A percentile compares a stretch with the other conserved stretches of the same genome.
Conservation (phyloP, 345 rosid genomes). For the Limnanthes douglasii region DNA sequence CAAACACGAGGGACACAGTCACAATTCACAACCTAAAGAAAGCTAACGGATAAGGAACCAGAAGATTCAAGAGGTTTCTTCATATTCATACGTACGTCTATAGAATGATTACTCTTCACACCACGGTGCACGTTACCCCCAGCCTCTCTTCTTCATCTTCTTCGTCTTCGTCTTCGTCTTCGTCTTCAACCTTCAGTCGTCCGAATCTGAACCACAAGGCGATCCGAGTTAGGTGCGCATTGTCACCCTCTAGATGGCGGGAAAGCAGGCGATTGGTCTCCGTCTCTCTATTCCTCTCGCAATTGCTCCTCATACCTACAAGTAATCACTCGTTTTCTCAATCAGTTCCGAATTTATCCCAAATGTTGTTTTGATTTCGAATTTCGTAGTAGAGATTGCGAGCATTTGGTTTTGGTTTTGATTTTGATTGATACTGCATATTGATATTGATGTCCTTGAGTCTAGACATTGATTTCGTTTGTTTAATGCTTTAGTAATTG, state of each 20-base stretch:
- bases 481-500: background rate
- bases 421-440: no score
- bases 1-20: no score
- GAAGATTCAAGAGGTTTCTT: background rate
- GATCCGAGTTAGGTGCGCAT: slow-evolving; percentile 14
- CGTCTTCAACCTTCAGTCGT: background rate
- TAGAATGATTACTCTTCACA: slow-evolving; percentile 16
- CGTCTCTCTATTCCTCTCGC: slow-evolving; percentile 37
- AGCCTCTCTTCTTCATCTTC: no score
- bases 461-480: no score
- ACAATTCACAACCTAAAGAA: background rate
- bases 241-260: slow-evolving; percentile 19
- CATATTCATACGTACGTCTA: no score
- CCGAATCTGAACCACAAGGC: slow-evolving; percentile 4
- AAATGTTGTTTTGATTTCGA: no score
- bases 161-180: no score
- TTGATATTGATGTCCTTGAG: no score
- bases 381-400: no score
- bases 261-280: slow-evolving; percentile 48
- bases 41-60: background rate
- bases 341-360: background rate
- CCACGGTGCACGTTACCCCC: slow-evolving; percentile 13
- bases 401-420: no score
- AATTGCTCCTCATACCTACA: slow-evolving; percentile 21
- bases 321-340: slow-evolving; percentile 15